Evolutionary conservation across 1,284 basidiomycete species (phyloP).

Genomic region (Polyporus tsugae): DNA sequence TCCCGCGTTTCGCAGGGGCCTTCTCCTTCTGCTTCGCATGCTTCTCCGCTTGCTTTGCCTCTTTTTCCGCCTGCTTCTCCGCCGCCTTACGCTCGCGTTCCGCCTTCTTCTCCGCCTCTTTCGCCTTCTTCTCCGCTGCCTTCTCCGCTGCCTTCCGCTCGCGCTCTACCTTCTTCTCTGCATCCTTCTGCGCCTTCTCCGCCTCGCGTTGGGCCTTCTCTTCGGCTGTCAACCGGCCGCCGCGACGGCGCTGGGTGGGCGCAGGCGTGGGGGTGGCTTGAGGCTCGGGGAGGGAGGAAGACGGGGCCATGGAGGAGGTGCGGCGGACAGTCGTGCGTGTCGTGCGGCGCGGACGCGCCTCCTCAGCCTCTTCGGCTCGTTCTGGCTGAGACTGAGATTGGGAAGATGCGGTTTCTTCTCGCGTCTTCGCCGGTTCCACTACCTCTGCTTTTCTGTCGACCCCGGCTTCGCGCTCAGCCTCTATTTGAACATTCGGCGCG

Average conservation of each 20-base stretch:
- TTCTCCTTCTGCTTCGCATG: conserved; percentile 32
- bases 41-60: conserved; percentile 30
- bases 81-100: conserved; percentile 32
- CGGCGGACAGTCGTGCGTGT: conserved; percentile 18
- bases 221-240: conserved; percentile 37
- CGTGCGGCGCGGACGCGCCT: conserved; percentile 21
- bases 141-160: conserved; percentile 33
- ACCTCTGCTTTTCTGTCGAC: conserved; percentile 10
- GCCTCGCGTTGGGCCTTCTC: conserved; percentile 41
- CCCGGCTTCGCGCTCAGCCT: not conserved
- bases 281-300: conserved; percentile 17
- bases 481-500: not conserved
- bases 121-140: conserved; percentile 35
- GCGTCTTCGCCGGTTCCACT: conserved; percentile 7
- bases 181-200: conserved; percentile 37
- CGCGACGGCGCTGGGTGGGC: conserved; percentile 34
- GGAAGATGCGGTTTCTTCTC: not conserved
- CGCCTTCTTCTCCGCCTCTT: conserved; percentile 39
- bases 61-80: conserved; percentile 35
- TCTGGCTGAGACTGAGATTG: conserved; percentile 12
- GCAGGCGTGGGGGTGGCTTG: conserved; percentile 18
- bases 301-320: conserved; percentile 11
- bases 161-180: conserved; percentile 36
- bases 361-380: conserved; percentile 6
- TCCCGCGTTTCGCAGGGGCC: conserved; percentile 22